Base-by-base conservation (phyloP, 2,329 filamentous ascomycete species). In the Xylaria multiplex region DNA sequence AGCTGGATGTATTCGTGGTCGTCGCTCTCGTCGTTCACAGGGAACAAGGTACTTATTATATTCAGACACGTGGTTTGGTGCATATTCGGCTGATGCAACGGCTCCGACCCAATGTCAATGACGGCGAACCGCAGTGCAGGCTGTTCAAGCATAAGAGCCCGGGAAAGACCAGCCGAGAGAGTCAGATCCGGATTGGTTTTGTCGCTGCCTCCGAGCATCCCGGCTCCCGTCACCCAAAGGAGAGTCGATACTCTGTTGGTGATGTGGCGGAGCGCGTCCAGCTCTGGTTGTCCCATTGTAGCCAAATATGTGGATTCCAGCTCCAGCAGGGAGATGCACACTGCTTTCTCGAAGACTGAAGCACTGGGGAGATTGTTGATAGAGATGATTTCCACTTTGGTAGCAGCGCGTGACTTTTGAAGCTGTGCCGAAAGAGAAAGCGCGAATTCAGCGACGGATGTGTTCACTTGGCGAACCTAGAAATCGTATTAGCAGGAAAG, bases 91-190 rank as follows among this genome's bases (percentile, higher is more conserved):
- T n/a, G n/a, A n/a, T n/a, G n/a, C n/a, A n/a, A n/a, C n/a, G 8
- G 35, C 35, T 13, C 4, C 16, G 43, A 42, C 2, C 66, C 62
- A 13, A 71, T 13, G 19, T 71, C 70, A 1, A 71, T 1, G 16
- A 71, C 49, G 1, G 24, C 37, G 6, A 27, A 72, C 2, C 58
- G 37, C 2, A 64, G 19, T 1, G 65, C 9, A 1, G 70, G 70
- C 27, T 72, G 70, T 37, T 72, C 70, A 2, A 72, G 24, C 69
- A 67, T 71, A 1, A 72, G 22, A 2, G 69, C 67, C 4, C 70
- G 70, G 1, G 69, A 69, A 1, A 70, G 50, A 1, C 70, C 70
- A 14, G 16, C 52, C 2, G 63, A 49, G 0, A 72, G 65, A 0
- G 70, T 67, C 2, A 71, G 24, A 30, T 64, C 46, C 0, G 69